phyloP scores from a whole-genome alignment of 139 green algal genomes.

The Picochlorum costavermella region DNA sequence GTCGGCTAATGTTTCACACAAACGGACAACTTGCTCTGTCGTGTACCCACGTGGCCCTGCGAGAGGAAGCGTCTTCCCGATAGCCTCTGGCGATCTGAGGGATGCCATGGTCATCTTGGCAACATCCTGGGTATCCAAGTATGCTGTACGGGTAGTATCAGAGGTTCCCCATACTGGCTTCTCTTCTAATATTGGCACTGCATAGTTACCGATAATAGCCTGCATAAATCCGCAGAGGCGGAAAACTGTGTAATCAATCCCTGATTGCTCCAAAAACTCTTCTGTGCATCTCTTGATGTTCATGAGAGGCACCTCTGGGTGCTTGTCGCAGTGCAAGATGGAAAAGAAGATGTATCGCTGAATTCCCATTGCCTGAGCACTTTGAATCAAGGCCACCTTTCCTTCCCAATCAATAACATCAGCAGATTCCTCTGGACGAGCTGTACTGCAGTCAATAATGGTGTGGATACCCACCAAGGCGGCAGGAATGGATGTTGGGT shows the following conservation, averaged over 20 bases:
- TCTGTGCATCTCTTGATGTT: conserved; percentile 91
- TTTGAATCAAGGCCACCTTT: conserved; percentile 96
- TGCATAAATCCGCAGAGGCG: conserved; percentile 96
- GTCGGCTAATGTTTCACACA: conserved; percentile 85
- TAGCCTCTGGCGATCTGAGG: conserved; percentile 56
- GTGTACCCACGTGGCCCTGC: conserved; percentile 85
- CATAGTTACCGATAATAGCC: conserved; percentile 97
- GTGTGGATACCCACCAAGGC: conserved; percentile 91
- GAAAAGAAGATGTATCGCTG: conserved; percentile 95
- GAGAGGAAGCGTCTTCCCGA: conserved; percentile 74
- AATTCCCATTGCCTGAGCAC: conserved; percentile 94
- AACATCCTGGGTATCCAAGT: conserved; percentile 88
- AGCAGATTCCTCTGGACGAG: conserved; percentile 88
- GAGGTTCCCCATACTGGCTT: conserved; percentile 92
- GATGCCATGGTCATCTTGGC: conserved; percentile 79
- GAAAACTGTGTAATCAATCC: conserved; percentile 89
- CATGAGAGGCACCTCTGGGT: conserved; percentile 89
- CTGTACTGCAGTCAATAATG: conserved; percentile 95
- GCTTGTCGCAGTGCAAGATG: conserved; percentile 92
- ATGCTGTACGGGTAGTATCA: conserved; percentile 84
- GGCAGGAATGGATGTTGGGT: conserved; percentile 85
- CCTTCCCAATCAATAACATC: conserved; percentile 90
- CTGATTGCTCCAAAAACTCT: conserved; percentile 71
- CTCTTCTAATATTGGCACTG: conserved; percentile 96
- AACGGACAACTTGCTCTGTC: conserved; percentile 79